phyloP scores from a whole-genome alignment of 2,329 filamentous ascomycete genomes.

The Arthrobotrys megalospora region DNA sequence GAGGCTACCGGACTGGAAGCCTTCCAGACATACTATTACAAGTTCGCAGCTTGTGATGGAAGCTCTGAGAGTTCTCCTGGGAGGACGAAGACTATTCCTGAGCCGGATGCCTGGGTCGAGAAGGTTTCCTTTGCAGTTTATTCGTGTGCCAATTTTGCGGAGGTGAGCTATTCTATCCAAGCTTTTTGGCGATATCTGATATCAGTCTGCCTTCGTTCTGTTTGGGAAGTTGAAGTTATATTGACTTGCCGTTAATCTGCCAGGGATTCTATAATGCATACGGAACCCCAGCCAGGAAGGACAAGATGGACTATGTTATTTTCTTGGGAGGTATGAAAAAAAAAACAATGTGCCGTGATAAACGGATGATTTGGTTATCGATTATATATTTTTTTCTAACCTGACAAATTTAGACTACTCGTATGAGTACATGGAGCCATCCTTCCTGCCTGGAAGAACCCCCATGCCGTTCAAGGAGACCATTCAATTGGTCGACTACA shows the following conservation, averaged over 20 bases:
- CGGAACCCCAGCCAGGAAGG: constrained; percentile 69
- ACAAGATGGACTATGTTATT: constrained; percentile 70
- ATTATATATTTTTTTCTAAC: constrained; percentile 31
- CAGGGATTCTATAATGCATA: constrained; percentile 71
- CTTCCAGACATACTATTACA: constrained; percentile 66
- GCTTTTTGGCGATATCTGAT: constrained; percentile 40
- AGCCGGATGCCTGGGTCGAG: constrained; percentile 64
- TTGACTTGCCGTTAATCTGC: constrained; percentile 60
- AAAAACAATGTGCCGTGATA: background rate
- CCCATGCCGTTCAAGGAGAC: constrained; percentile 64
- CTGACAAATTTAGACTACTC: constrained; percentile 72
- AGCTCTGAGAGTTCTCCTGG: constrained; percentile 66
- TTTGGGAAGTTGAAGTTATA: constrained; percentile 47
- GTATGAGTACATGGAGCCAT: constrained; percentile 74
- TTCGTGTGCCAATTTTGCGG: constrained; percentile 66
- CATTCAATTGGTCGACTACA: constrained; percentile 69
- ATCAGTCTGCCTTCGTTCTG: constrained; percentile 11
- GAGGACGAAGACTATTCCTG: constrained; percentile 67
- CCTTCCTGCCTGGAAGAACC: constrained; percentile 65
- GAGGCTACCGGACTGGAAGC: constrained; percentile 64
- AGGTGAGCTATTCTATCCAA: constrained; percentile 55
- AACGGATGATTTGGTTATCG: constrained; percentile 64
- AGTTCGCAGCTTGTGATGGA: constrained; percentile 64
- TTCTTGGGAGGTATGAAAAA: constrained; percentile 54
- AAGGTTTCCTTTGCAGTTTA: constrained; percentile 66